Evolutionary conservation across 2,329 filamentous ascomycete genomes (phyloP).

Genomic region (Diaporthe citriasiana): DNA sequence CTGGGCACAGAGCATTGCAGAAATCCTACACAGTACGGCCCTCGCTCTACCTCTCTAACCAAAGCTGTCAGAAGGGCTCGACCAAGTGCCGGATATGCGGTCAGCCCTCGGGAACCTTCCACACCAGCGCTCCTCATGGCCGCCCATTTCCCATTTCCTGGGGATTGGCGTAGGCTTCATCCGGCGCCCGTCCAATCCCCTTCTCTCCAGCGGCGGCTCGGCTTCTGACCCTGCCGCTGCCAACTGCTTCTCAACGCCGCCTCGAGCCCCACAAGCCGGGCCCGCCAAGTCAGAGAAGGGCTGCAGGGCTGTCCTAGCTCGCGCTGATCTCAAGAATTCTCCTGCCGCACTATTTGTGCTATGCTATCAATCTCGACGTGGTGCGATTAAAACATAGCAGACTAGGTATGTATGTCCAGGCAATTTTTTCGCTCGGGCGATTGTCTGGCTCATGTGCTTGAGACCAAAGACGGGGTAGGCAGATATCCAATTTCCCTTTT

Average conservation of each 20-base stretch:
- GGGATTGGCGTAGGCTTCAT: conserved; percentile 3
- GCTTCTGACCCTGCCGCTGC: conserved; percentile 1
- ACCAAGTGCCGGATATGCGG: conserved; percentile 23
- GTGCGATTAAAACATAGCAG: no score
- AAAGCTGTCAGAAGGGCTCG: conserved; percentile 6
- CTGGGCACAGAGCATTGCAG: neutral
- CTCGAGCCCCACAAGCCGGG: conserved; percentile 16
- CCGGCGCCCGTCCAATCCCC: neutral
- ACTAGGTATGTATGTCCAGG: no score
- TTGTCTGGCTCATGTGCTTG: neutral
- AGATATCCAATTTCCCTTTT: conserved; percentile 52
- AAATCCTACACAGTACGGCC: neutral
- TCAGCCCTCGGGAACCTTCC: conserved; percentile 14
- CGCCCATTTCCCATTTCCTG: neutral
- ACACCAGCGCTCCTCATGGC: neutral
- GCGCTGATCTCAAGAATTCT: conserved; percentile 20
- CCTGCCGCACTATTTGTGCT: neutral
- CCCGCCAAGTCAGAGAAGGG: neutral
- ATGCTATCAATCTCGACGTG: neutral
- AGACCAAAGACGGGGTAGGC: neutral
- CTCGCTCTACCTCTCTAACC: neutral
- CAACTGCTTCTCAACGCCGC: neutral
- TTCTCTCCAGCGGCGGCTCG: neutral
- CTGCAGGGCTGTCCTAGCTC: conserved; percentile 4
- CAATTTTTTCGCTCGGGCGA: conserved; percentile 50